Evolutionary conservation across 1,284 basidiomycete genomes (phyloP).

Genomic region (Vanrija sp.): DNA sequence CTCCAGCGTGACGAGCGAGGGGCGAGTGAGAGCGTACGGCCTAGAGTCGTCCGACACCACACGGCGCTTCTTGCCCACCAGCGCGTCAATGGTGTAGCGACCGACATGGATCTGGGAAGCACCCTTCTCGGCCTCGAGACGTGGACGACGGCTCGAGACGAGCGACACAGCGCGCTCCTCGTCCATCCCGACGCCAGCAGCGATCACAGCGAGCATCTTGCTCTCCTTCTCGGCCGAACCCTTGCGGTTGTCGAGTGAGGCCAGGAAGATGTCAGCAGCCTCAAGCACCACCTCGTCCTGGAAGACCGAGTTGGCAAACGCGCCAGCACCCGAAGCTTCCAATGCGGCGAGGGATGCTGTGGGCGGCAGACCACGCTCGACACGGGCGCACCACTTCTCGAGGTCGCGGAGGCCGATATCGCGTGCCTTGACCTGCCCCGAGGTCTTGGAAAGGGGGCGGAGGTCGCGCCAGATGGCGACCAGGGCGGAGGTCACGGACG

Average conservation of each 20-base stretch:
- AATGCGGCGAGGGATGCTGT: constrained; percentile 23
- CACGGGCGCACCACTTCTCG: constrained; percentile 78
- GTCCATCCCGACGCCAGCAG: constrained; percentile 64
- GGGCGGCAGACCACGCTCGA: constrained; percentile 61
- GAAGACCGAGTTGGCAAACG: constrained; percentile 70
- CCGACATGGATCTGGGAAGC: constrained; percentile 35
- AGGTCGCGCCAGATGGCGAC: constrained; percentile 43
- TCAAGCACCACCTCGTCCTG: constrained; percentile 90
- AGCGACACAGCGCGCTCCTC: constrained; percentile 59
- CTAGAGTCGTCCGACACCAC: constrained; percentile 24
- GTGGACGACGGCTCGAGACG: constrained; percentile 60
- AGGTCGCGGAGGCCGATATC: constrained; percentile 76
- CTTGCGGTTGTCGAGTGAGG: constrained; percentile 58
- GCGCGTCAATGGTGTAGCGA: constrained; percentile 25
- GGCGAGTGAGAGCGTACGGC: constrained; percentile 87
- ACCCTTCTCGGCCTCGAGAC: constrained; percentile 66
- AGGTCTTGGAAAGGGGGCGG: constrained; percentile 38
- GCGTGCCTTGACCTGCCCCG: constrained; percentile 46
- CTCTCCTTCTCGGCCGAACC: constrained; percentile 30
- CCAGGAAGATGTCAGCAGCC: constrained; percentile 89
- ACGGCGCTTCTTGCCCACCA: constrained; percentile 9
- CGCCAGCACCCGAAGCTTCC: constrained; percentile 43
- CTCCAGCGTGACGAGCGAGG: constrained; percentile 75
- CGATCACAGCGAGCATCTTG: constrained; percentile 53
- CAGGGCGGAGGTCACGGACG: constrained; percentile 44